Evolutionary conservation across 306 rosid species (phyloP).

Genomic region (Begonia masoniana): DNA sequence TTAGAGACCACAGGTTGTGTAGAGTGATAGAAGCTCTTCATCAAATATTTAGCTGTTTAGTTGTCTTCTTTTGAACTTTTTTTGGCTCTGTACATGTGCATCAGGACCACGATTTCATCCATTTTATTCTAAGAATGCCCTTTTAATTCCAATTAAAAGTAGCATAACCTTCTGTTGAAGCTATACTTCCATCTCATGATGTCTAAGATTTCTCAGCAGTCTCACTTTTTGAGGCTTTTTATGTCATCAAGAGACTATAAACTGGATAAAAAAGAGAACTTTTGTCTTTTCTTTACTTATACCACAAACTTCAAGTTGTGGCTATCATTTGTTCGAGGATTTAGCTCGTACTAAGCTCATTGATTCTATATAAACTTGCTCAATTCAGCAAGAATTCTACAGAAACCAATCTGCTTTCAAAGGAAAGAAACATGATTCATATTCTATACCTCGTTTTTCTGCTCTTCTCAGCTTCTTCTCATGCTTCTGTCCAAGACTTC

Average conservation of each 20-base stretch:
- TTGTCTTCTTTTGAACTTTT: conserved; percentile 21
- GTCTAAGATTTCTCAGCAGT: too few relatives aligned
- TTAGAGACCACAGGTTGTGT: conserved; percentile 32
- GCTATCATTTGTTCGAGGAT: conserved; percentile 14
- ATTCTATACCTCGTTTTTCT: conserved; percentile 31
- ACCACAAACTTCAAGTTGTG: conserved; percentile 6
- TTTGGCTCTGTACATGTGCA: conserved; percentile 40
- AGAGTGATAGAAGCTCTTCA: conserved; percentile 5
- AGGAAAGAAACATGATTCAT: conserved; percentile 18
- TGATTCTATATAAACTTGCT: conserved; percentile 9
- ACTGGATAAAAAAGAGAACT: too few relatives aligned
- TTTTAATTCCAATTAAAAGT: too few relatives aligned
- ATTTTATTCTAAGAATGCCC: too few relatives aligned
- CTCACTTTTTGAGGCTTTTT: too few relatives aligned
- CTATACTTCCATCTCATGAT: too few relatives aligned
- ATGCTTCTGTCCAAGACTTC: conserved; percentile 43
- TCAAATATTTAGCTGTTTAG: conserved; percentile 44
- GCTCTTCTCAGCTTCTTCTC: conserved; percentile 27
- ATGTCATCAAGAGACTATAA: too few relatives aligned
- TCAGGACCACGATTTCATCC: conserved; percentile 40
- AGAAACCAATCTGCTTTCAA: not conserved
- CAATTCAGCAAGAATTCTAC: conserved; percentile 5
- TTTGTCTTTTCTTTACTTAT: too few relatives aligned
- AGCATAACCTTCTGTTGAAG: too few relatives aligned
- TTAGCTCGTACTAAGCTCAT: too few relatives aligned